These are phyloP conservation scores for Colletotrichum chlorophyti DNA, from an alignment of 2,329 filamentous ascomycete species.

Conservation along the genomic window DNA sequence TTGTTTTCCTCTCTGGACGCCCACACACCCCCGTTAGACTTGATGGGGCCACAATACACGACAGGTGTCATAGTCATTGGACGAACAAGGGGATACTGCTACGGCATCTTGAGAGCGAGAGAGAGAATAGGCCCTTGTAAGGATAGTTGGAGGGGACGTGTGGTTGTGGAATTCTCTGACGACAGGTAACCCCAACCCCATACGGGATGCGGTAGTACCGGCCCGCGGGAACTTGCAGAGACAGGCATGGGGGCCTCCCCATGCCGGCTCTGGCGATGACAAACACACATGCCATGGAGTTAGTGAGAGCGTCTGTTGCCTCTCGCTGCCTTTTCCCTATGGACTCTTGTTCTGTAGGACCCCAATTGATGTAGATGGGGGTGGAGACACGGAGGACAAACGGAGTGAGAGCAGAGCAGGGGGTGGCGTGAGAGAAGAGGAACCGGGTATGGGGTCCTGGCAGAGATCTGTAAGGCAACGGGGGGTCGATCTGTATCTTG, in stretches of 20 bases:
- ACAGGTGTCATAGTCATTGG: constrained; percentile 8
- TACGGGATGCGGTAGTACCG: not conserved
- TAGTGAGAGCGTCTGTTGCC: not conserved
- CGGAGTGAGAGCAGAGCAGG: not conserved
- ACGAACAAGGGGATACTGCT: not conserved
- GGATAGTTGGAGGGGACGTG: not conserved
- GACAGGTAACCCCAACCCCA: not conserved
- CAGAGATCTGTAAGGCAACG: constrained; percentile 1
- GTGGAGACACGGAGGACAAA: not conserved
- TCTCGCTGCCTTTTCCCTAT: not conserved
- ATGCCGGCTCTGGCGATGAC: not conserved
- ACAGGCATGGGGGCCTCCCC: not conserved
- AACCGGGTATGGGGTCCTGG: not conserved
- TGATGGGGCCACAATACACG: constrained; percentile 5
- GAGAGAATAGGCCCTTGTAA: no score
- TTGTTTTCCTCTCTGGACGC: not conserved
- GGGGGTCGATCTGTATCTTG: constrained; percentile 7
- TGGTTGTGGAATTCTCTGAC: not conserved
- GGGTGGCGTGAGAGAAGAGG: not conserved
- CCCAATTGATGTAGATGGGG: not conserved
- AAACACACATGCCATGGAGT: not conserved
- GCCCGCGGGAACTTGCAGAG: not conserved
- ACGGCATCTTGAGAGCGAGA: not conserved
- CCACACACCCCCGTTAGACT: not conserved
- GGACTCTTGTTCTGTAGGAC: not conserved